Percentiles rank a stretch among this genome's conserved stretches.
phyloP scores from a whole-genome alignment of 2,329 filamentous ascomycete species.

The Aspergillus terreus region DNA sequence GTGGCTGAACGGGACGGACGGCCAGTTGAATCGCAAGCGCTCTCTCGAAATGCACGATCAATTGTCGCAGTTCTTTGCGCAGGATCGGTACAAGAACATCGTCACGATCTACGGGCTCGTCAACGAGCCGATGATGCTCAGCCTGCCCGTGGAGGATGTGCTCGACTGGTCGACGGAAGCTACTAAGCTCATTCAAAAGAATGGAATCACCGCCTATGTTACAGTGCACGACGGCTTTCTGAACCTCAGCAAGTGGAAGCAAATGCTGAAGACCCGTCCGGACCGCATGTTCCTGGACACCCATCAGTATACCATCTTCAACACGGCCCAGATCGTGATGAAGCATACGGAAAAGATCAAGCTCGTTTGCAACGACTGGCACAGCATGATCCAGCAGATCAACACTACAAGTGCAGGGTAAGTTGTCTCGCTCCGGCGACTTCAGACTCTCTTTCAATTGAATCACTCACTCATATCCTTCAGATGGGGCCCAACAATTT shows the following conservation, averaged over 20 bases:
- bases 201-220: conserved; percentile 69
- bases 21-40: conserved; percentile 71
- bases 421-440: conserved; percentile 8
- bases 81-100: conserved; percentile 87
- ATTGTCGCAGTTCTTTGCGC: conserved; percentile 87
- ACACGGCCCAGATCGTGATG: conserved; percentile 76
- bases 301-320: conserved; percentile 98
- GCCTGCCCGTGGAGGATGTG: conserved; percentile 62
- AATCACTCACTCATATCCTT: conserved; percentile 6
- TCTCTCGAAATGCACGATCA: conserved; percentile 84
- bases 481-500: conserved; percentile 83
- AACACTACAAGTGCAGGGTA: conserved; percentile 68
- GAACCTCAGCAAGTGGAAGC: conserved; percentile 87
- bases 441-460: background rate
- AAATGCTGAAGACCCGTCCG: conserved; percentile 66
- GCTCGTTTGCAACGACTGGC: conserved; percentile 87
- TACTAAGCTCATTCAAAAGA: conserved; percentile 67
- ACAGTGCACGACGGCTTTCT: conserved; percentile 95
- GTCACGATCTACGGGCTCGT: conserved; percentile 89
- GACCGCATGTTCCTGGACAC: conserved; percentile 80
- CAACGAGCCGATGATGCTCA: conserved; percentile 90
- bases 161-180: conserved; percentile 75
- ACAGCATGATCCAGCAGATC: conserved; percentile 68
- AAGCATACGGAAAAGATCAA: conserved; percentile 79
- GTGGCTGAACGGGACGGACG: conserved; percentile 90